Conservation (phyloP, 305 asterid species). For the Solanum hybrid region DNA sequence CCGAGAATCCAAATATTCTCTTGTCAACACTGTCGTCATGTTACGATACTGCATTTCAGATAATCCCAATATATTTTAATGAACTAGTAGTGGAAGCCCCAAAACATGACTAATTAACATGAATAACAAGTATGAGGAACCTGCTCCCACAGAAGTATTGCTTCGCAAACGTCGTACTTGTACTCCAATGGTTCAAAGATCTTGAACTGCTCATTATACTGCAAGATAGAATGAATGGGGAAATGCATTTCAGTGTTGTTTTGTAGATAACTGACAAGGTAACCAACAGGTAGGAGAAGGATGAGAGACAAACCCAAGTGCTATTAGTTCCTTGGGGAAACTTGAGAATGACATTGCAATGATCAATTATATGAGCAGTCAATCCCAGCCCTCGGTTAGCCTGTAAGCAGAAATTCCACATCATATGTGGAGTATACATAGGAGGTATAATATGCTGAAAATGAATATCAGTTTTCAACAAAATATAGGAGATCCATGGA, state of each 20-base stretch:
- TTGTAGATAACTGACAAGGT: neutral
- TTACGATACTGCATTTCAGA: slow-evolving; percentile 91
- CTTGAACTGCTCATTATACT: slow-evolving; percentile 85
- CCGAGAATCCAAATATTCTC: slow-evolving; percentile 89
- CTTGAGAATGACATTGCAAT: slow-evolving; percentile 81
- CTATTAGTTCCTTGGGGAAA: slow-evolving; percentile 91
- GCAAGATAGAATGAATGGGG: slow-evolving; percentile 24
- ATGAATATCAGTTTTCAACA: neutral
- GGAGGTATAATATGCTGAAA: neutral
- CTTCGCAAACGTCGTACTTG: slow-evolving; percentile 81
- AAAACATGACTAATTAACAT: neutral
- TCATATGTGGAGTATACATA: neutral
- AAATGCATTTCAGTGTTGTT: neutral
- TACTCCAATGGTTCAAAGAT: slow-evolving; percentile 86
- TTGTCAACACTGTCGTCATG: slow-evolving; percentile 95
- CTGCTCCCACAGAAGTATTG: slow-evolving; percentile 94
- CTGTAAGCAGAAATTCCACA: slow-evolving; percentile 16
- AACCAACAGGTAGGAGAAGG: slow-evolving; percentile 3
- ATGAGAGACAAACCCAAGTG: slow-evolving; percentile 71
- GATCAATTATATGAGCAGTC: slow-evolving; percentile 77
- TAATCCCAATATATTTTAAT: slow-evolving; percentile 21
- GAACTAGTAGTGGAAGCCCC: neutral
- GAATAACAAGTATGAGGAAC: slow-evolving; percentile 20
- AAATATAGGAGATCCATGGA: neutral
- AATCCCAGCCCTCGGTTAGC: slow-evolving; percentile 93